Percentiles rank a stretch among this genome's conserved stretches.
Conservation (phyloP, 1,139 yeast species). For the Pichia sp. region DNA sequence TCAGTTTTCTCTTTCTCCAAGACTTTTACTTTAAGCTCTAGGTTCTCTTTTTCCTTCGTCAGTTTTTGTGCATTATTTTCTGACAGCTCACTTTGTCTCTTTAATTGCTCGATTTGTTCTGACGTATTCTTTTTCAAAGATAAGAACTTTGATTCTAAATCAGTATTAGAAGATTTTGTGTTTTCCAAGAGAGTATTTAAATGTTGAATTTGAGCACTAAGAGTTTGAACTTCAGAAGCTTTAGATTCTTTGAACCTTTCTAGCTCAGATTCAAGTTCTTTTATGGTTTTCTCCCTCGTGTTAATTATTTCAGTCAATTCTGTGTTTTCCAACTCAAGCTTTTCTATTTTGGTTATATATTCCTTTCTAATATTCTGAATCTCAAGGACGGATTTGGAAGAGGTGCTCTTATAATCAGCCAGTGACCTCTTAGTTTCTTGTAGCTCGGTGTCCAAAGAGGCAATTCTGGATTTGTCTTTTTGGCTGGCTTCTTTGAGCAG, state of each 20-base stretch:
- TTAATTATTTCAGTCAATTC: constrained; percentile 4
- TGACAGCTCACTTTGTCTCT: background rate
- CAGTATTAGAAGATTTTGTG: constrained; percentile 6
- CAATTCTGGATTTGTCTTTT: background rate
- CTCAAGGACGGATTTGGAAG: background rate
- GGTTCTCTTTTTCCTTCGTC: constrained; percentile 2
- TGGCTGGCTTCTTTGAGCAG: background rate
- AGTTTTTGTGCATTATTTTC: constrained; percentile 1
- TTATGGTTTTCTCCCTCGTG: background rate
- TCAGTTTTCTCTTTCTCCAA: constrained; percentile 1
- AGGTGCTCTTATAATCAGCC: background rate
- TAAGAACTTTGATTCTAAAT: constrained; percentile 3
- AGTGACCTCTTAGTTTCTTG: background rate
- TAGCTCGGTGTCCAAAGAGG: background rate
- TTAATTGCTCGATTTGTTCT: constrained; percentile 11
- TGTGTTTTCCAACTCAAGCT: constrained; percentile 1
- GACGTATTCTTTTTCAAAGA: constrained; percentile 7
- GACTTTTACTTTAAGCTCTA: background rate
- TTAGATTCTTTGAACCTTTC: constrained; percentile 1
- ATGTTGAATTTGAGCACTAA: constrained; percentile 9
- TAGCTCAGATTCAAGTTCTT: constrained; percentile 2
- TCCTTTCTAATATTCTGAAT: background rate
- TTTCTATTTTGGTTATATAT: background rate
- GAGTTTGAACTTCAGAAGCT: constrained; percentile 1
- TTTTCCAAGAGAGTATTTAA: constrained; percentile 6